These are phyloP conservation scores for Telfairia occidentalis DNA, from an alignment of 331 rosid genomes.

Conservation along the genomic window DNA sequence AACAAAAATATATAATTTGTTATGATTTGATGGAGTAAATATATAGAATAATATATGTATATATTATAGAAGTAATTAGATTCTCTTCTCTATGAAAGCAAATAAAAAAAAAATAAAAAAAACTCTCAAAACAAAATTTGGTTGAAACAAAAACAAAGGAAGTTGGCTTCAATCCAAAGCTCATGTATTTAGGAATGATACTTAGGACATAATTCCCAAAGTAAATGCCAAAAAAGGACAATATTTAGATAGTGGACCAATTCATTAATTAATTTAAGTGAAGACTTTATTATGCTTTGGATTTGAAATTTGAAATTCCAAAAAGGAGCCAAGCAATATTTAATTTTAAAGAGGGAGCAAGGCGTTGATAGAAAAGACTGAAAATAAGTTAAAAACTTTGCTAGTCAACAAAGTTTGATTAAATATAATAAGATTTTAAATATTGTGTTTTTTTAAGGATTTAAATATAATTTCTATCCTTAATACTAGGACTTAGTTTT, in stretches of 20 bases:
- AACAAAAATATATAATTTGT: background rate
- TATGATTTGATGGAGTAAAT: no score
- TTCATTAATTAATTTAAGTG: background rate
- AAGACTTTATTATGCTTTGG: background rate
- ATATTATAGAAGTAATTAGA: background rate
- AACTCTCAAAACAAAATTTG: background rate
- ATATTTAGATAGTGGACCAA: slow-evolving; percentile 2
- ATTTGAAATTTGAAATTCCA: slow-evolving; percentile 4
- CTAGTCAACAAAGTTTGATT: background rate
- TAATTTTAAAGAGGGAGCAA: background rate
- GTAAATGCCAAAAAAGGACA: background rate
- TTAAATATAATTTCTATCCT: background rate
- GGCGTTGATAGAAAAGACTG: background rate
- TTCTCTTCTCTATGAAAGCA: background rate
- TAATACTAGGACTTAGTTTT: background rate
- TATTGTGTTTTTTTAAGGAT: background rate
- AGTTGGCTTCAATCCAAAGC: background rate
- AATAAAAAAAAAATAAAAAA: background rate
- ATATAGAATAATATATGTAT: no score
- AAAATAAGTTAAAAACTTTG: background rate
- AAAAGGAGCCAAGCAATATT: background rate
- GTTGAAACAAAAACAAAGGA: background rate
- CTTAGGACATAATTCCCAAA: background rate
- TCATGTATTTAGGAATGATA: slow-evolving; percentile 1
- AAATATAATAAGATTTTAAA: background rate